Conservation (phyloP, 169 alveolate genomes). For the Neospora caninum region DNA sequence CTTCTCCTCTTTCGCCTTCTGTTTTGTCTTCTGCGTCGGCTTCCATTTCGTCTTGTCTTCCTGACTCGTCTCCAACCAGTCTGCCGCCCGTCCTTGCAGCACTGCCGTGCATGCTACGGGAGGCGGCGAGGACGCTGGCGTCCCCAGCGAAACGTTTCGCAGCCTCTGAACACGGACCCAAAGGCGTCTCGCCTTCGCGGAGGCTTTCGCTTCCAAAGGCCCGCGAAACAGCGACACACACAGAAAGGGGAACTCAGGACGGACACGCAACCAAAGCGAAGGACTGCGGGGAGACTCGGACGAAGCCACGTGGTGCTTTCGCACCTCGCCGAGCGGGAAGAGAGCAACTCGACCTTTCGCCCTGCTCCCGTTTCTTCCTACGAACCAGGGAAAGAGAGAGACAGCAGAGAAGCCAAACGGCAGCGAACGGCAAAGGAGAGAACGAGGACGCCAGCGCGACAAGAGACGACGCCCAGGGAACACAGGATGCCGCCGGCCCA, state of each 20-base stretch:
- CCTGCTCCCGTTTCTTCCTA: not conserved
- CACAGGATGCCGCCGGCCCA: not conserved
- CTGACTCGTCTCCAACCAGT: not conserved
- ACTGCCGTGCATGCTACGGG: too few species aligned
- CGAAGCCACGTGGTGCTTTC: too few species aligned
- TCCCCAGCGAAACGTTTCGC: too few species aligned
- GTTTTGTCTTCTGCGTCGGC: not conserved
- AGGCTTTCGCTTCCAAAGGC: too few species aligned
- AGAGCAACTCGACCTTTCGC: not conserved
- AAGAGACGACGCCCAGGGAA: not conserved
- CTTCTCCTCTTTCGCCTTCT: not conserved
- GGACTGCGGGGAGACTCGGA: too few species aligned
- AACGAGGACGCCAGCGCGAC: not conserved
- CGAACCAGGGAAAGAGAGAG: not conserved
- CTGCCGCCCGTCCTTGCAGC: too few species aligned
- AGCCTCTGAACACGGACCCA: too few species aligned
- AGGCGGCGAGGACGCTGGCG: too few species aligned
- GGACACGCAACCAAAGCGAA: too few species aligned
- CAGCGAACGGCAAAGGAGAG: not conserved
- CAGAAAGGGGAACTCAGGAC: too few species aligned
- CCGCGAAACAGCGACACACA: too few species aligned
- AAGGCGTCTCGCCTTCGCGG: too few species aligned
- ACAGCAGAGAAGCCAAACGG: not conserved
- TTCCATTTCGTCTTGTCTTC: not conserved
- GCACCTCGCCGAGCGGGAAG: not conserved